Evolutionary conservation across 1,139 yeast species (phyloP), one percentile per base, ranked within the genome.

Genomic region (Saccharomycopsis hybrid): DNA sequence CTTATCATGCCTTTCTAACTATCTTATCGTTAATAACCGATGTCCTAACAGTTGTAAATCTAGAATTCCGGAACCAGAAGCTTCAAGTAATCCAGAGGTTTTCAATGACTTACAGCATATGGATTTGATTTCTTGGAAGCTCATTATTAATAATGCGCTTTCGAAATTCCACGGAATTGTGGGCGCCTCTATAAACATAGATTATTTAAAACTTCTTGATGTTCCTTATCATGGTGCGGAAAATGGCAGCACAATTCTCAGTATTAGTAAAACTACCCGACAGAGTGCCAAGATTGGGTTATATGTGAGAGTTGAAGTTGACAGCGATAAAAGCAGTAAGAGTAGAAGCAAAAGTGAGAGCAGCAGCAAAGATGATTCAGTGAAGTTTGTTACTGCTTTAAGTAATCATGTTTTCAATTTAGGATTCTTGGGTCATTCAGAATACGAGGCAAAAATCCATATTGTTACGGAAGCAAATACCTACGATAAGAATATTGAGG

Each of bases 71-170:
- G 24, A 35, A 13, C 28, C 44, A 57, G 63, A 40, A 55, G 62
- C 36, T 55, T 63, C 5, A 59, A 56, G 30, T 52, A 57, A 49
- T 41, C 48, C 31, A 9, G 48, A 45, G 9, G 4, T 45, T 25
- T 9, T 43, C 4, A 24, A 32, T n/a, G n/a, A n/a, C 13, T 41
- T 38, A 5, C 28, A 37, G 4, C 25, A 45, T 25, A n/a, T 47
- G 2, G 71, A 68, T 52, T 54, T 57, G 13, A 61, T 66, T 40
- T 64, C 71, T 1, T 69, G 73, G 74, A 64, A 59, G 36, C 64
- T 65, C 36, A 60, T 65, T 58, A 53, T 68, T 4, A 58, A 57
- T 28, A 57, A 57, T 38, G 67, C 72, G 0, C 52, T 69, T 27
- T 61, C 56, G 37, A 60, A 63, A 25, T 60, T 66, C 3, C 70